Evolutionary conservation across 164 flowering plant genomes (phyloP).

Genomic region (Vitis cinerea): DNA sequence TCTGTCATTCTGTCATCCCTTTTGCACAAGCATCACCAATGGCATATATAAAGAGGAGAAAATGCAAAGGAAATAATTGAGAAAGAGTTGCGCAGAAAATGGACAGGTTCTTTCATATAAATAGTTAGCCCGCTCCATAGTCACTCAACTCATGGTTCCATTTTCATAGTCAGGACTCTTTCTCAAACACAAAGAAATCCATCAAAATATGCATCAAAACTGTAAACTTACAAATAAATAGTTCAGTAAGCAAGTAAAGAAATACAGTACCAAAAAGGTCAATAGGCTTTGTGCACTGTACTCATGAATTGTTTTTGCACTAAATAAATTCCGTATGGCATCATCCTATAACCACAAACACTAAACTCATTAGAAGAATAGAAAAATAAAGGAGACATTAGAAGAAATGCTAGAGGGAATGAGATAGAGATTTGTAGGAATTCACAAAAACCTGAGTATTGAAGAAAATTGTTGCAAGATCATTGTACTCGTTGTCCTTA

Average conservation of each 20-base stretch:
- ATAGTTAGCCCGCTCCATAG: no score
- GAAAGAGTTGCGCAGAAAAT: no score
- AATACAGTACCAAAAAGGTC: constrained; percentile 74
- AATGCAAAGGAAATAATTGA: no score
- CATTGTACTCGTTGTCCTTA: constrained; percentile 85
- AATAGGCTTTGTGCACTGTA: constrained; percentile 89
- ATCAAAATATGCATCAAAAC: neutral
- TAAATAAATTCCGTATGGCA: constrained; percentile 94
- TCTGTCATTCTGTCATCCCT: no score
- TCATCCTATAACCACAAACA: constrained; percentile 72
- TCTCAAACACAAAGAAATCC: neutral
- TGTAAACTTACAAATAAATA: neutral
- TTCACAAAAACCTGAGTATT: constrained; percentile 79
- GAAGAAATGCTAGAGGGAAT: constrained; percentile 2
- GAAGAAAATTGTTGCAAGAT: constrained; percentile 96
- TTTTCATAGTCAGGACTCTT: neutral
- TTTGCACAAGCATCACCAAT: no score
- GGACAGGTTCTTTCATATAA: no score
- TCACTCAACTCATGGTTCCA: no score
- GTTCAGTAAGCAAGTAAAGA: neutral
- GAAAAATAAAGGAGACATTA: neutral
- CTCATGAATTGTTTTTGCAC: constrained; percentile 97
- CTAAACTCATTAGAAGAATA: neutral
- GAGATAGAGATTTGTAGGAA: neutral
- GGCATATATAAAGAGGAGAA: no score